phyloP scores from a whole-genome alignment of 1,284 basidiomycete genomes.

The Neonothopanus nambi region DNA sequence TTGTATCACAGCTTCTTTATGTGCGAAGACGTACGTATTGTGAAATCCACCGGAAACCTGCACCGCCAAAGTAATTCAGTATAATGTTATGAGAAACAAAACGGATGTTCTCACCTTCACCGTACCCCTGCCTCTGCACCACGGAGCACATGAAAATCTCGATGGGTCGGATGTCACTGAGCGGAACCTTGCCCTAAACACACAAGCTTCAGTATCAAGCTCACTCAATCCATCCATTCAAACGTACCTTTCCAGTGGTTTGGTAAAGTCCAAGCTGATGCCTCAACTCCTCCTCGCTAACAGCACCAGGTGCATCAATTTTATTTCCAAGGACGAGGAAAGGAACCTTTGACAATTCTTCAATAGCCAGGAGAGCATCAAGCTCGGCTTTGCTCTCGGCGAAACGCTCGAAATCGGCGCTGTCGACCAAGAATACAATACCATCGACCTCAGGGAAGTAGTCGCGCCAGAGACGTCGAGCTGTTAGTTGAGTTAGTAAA shows the following conservation, averaged over 20 bases:
- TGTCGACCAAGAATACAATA: constrained; percentile 98
- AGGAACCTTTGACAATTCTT: constrained; percentile 93
- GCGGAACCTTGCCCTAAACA: constrained; percentile 89
- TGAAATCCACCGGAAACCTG: constrained; percentile 19
- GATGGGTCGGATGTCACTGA: constrained; percentile 96
- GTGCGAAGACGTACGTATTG: constrained; percentile 13
- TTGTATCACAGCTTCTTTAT: neutral
- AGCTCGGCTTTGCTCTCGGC: constrained; percentile 96
- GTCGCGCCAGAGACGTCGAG: constrained; percentile 98
- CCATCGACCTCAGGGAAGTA: constrained; percentile 99
- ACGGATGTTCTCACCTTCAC: constrained; percentile 65
- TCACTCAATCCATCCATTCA: constrained; percentile 12
- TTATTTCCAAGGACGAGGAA: constrained; percentile 99
- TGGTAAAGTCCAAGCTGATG: constrained; percentile 96
- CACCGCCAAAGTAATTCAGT: no score
- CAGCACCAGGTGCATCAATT: constrained; percentile 97
- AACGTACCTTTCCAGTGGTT: constrained; percentile 93
- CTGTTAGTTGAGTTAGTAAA: constrained; percentile 38
- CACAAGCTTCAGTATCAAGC: constrained; percentile 2
- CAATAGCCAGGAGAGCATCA: constrained; percentile 92
- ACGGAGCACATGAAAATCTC: constrained; percentile 99
- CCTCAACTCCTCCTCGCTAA: constrained; percentile 96
- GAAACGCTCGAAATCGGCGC: constrained; percentile 95
- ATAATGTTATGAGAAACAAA: no score
- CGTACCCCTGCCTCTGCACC: constrained; percentile 98